Conservation (phyloP, 176 grass and related monocot species). For the Aegilops speltoides region DNA sequence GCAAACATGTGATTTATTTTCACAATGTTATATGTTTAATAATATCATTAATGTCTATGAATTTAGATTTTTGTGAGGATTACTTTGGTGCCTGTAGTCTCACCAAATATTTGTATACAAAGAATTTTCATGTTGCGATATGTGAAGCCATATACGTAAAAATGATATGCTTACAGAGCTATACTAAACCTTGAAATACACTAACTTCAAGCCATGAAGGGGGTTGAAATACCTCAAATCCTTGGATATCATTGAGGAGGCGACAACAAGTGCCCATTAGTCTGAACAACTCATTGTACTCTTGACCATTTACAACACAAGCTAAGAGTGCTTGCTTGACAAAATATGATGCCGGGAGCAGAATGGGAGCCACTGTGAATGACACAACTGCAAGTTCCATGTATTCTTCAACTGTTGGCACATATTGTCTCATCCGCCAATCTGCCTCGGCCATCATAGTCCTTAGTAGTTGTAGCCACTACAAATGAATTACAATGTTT, state of each 20-base stretch:
- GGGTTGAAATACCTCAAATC: not conserved
- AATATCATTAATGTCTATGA: not conserved
- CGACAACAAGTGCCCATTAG: not conserved
- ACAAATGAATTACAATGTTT: not conserved
- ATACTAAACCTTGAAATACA: not conserved
- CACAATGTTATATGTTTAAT: not conserved
- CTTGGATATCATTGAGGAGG: not conserved
- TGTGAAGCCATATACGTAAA: not conserved
- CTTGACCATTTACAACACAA: not conserved
- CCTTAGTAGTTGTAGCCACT: slow-evolving; percentile 62
- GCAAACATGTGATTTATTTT: not conserved
- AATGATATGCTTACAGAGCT: not conserved
- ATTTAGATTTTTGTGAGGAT: not conserved
- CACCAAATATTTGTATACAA: not conserved
- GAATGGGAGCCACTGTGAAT: not conserved
- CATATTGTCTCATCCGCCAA: slow-evolving; percentile 36
- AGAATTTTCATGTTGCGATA: not conserved
- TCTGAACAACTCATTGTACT: not conserved
- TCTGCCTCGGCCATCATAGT: slow-evolving; percentile 66
- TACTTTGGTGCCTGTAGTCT: not conserved
- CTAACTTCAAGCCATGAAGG: not conserved
- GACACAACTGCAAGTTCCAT: not conserved
- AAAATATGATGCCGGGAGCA: not conserved
- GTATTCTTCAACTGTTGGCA: slow-evolving; percentile 18
- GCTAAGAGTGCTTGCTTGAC: not conserved